Percentiles rank a stretch among this genome's conserved stretches.
phyloP scores from a whole-genome alignment of 2,329 filamentous ascomycete genomes.

The Pestalotiopsis sp. region DNA sequence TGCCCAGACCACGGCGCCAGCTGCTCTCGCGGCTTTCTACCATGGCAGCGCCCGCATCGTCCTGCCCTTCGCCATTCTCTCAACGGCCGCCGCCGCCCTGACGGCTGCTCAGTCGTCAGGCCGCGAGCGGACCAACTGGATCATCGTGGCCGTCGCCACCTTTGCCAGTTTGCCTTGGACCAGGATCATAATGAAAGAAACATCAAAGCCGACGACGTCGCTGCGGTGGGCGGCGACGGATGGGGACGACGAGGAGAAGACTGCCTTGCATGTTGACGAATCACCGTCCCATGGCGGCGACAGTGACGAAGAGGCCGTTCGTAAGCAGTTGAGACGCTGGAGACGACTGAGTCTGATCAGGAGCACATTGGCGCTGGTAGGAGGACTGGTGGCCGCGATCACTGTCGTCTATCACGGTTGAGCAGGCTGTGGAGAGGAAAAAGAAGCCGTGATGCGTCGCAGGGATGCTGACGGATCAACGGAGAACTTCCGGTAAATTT shows the following conservation, averaged over 20 bases:
- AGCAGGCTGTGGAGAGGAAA: background rate
- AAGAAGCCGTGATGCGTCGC: background rate
- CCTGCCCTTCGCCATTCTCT: constrained; percentile 2
- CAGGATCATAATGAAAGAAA: constrained; percentile 3
- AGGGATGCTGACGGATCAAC: background rate
- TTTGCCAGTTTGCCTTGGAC: constrained; percentile 1
- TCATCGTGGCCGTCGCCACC: background rate
- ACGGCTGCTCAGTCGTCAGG: background rate
- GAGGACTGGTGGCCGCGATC: background rate
- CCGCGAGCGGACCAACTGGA: background rate
- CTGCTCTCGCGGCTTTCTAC: background rate
- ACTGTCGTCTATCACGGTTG: constrained; percentile 1
- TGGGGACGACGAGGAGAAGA: background rate
- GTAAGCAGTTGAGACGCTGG: constrained; percentile 7
- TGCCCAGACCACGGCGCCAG: background rate
- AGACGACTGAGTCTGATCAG: background rate
- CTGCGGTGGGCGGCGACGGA: background rate
- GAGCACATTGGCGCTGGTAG: constrained; percentile 6
- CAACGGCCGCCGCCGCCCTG: background rate
- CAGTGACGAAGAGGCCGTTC: background rate
- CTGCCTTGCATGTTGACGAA: background rate
- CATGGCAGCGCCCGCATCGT: background rate
- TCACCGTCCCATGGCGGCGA: background rate
- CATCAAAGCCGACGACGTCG: background rate
- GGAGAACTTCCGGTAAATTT: background rate